Evolutionary conservation across 768 basidiomycete species (phyloP).

Genomic region (Trametes punicea): DNA sequence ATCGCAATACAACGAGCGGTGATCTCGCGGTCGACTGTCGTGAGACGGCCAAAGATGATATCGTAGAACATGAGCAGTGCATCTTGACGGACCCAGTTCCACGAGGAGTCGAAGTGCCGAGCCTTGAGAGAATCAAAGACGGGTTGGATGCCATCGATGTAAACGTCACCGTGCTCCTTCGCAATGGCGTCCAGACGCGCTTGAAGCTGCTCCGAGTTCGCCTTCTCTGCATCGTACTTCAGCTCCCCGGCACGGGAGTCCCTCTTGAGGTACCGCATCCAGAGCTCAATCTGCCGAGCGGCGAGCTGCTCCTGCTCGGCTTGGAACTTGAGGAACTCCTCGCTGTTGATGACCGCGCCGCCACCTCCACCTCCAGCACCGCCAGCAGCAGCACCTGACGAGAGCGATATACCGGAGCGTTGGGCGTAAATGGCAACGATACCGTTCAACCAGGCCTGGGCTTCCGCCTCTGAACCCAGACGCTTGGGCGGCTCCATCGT

Average conservation of each 20-base stretch:
- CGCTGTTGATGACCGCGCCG: constrained; percentile 94
- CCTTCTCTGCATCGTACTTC: constrained; percentile 84
- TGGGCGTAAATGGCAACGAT: constrained; percentile 85
- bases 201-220: constrained; percentile 68
- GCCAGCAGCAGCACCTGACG: constrained; percentile 60
- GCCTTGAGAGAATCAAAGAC: constrained; percentile 94
- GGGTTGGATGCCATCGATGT: constrained; percentile 94
- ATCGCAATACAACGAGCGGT: constrained; percentile 96
- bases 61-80: constrained; percentile 97
- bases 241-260: constrained; percentile 93
- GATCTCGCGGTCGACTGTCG: constrained; percentile 92
- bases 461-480: constrained; percentile 85
- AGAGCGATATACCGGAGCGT: constrained; percentile 82
- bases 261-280: constrained; percentile 93
- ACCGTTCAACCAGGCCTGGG: constrained; percentile 88
- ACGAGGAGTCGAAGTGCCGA: constrained; percentile 96
- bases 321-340: constrained; percentile 97
- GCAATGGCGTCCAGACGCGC: constrained; percentile 83
- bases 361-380: constrained; percentile 58
- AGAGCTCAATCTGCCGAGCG: constrained; percentile 89
- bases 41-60: constrained; percentile 93
- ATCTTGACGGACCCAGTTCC: constrained; percentile 99
- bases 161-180: constrained; percentile 89
- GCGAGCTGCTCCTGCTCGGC: constrained; percentile 90
- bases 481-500: constrained; percentile 95